Base-by-base conservation (phyloP, 78 protist genomes). In the Tieghemostelium lacteum region DNA sequence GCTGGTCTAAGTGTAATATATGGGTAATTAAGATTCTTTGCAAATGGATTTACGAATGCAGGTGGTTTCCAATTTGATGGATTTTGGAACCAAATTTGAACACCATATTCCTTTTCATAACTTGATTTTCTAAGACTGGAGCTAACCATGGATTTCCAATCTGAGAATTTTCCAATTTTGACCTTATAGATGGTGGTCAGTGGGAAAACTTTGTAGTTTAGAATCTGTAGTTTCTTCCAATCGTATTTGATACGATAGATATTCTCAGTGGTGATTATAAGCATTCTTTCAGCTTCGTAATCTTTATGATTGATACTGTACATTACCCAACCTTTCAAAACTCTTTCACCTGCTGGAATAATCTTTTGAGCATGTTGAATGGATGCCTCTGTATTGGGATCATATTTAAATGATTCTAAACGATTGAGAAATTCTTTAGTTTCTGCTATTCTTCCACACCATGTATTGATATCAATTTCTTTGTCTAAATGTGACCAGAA, bases 81-180 rank as follows among this genome's bases (percentile, higher is more conserved):
- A 20, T 72, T 72, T 34, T 72, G 40, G 64, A 72, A 72, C 78
- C 78, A 72, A 55, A 72, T 54, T 55, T 72, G 78, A 72, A 72
- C 10, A 36, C 78, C 78, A 28, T 49, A 55, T 55, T 72, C 62
- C 42, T 72, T 50, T 19, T 72, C 78, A 72, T 72, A 72, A 40
- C 34, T 60, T 26, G 49, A 54, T 3, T 45, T 34, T 12, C 78
- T 29, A 2, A 72, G 63, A 26, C 64, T 54, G 28, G 39, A 22
- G 1, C 62, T 29, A 4, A 72, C 49, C 7, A 60, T 54, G 1
- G 62, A 2, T 12, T 57, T 72, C 78, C 78, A 72, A 36, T 72
- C 42, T 55, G 63, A 22, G 16, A 72, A 72, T 31, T 60, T 7
- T 20, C 78, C 78, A 2, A 72, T 26, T 33, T 72, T 72, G 14